Evolutionary conservation across 73 alveolate genomes (phyloP).

Genomic region (Diophrys sp.): DNA sequence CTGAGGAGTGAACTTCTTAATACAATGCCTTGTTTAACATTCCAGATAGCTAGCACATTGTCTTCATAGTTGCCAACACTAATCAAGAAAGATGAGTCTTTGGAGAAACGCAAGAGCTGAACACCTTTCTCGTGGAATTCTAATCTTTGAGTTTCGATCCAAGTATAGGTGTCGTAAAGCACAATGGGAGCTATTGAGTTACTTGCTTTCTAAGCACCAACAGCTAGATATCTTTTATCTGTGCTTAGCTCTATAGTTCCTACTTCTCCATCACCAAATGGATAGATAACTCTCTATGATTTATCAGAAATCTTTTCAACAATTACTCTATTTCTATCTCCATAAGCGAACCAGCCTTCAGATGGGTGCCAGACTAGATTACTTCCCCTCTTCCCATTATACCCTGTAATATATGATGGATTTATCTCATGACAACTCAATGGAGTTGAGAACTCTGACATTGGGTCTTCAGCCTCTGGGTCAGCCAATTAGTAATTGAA

Average conservation of each 20-base stretch:
- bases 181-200: slow-evolving; percentile 71
- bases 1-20: slow-evolving; percentile 64
- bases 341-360: slow-evolving; percentile 70
- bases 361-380: slow-evolving; percentile 70
- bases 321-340: slow-evolving; percentile 64
- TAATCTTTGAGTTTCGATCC: slow-evolving; percentile 52
- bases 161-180: slow-evolving; percentile 52
- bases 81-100: slow-evolving; percentile 61
- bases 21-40: slow-evolving; percentile 65
- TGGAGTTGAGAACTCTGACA: slow-evolving; percentile 16
- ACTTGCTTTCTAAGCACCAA: slow-evolving; percentile 62
- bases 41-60: slow-evolving; percentile 77
- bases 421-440: slow-evolving; percentile 17
- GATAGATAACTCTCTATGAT: slow-evolving; percentile 54
- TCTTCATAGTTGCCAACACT: slow-evolving; percentile 77
- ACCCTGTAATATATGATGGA: slow-evolving; percentile 27
- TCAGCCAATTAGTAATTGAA: slow-evolving; percentile 19
- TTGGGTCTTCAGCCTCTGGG: slow-evolving; percentile 26
- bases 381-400: slow-evolving; percentile 44
- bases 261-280: slow-evolving; percentile 40
- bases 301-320: slow-evolving; percentile 59
- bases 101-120: slow-evolving; percentile 61
- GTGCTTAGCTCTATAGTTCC: slow-evolving; percentile 60
- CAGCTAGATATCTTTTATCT: slow-evolving; percentile 56
- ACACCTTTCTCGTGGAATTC: slow-evolving; percentile 81